Percentiles rank a stretch among this genome's conserved stretches.
Conservation (phyloP, 2,329 filamentous ascomycete species). For the Coniella vitis region DNA sequence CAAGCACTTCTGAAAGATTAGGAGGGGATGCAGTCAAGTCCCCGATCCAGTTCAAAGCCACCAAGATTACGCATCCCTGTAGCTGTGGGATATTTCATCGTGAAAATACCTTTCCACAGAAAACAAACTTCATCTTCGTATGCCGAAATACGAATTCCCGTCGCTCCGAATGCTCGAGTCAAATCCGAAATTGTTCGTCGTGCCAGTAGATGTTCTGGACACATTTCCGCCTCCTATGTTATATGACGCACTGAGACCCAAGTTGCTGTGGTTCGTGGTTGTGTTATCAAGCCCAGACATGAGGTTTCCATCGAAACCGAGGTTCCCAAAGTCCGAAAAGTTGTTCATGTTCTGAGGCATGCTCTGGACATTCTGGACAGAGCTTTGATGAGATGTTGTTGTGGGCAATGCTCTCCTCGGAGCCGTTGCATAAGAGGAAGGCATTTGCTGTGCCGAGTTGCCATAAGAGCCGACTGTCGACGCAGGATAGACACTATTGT, state of each 20-base stretch:
- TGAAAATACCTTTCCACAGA: too few relatives aligned
- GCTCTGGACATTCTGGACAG: constrained; percentile 15
- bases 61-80: too few relatives aligned
- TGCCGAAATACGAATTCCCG: constrained; percentile 17
- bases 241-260: constrained; percentile 23
- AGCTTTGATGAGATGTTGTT: constrained; percentile 8
- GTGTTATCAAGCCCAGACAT: constrained; percentile 23
- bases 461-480: constrained; percentile 9
- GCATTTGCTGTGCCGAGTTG: constrained; percentile 9
- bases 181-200: constrained; percentile 22
- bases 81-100: too few relatives aligned
- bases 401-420: constrained; percentile 11
- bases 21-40: too few relatives aligned
- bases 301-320: constrained; percentile 20
- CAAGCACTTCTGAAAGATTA: too few relatives aligned
- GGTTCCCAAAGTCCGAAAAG: constrained; percentile 20
- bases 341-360: constrained; percentile 17
- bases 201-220: constrained; percentile 20
- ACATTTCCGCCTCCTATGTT: constrained; percentile 20
- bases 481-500: constrained; percentile 8
- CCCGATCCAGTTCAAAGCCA: too few relatives aligned
- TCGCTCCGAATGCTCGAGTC: constrained; percentile 20
- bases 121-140: constrained; percentile 16
- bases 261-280: constrained; percentile 17
- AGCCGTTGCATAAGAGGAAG: constrained; percentile 9